These are phyloP conservation scores for Panellus pusillus DNA, from an alignment of 768 basidiomycete genomes.

Conservation along the genomic window DNA sequence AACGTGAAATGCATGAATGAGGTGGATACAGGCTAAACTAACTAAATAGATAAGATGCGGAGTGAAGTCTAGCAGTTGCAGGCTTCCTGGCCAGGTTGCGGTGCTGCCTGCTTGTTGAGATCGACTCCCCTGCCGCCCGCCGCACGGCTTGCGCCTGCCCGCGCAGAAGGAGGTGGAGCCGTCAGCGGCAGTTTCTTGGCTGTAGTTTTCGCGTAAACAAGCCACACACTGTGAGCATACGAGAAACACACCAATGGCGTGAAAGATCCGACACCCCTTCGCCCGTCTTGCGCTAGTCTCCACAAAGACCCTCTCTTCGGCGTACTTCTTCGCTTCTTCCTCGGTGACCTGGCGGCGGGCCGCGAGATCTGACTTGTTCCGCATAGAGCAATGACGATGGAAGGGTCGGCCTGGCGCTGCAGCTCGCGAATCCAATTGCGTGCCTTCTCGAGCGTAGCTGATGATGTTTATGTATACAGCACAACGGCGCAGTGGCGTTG, in stretches of 20 bases:
- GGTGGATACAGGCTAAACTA: slow-evolving; percentile 34
- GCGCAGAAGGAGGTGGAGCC: slow-evolving; percentile 64
- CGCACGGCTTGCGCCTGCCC: slow-evolving; percentile 51
- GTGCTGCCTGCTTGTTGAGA: slow-evolving; percentile 65
- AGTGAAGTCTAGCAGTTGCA: slow-evolving; percentile 69
- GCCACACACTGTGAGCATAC: slow-evolving; percentile 1
- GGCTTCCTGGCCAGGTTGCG: slow-evolving; percentile 55
- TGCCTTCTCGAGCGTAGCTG: slow-evolving; percentile 91
- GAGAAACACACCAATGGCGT: slow-evolving; percentile 66
- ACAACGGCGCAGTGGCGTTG: slow-evolving; percentile 91
- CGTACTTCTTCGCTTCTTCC: slow-evolving; percentile 91
- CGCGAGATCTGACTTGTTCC: slow-evolving; percentile 90
- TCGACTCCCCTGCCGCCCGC: slow-evolving; percentile 68
- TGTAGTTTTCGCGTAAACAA: slow-evolving; percentile 28
- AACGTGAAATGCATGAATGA: slow-evolving; percentile 24
- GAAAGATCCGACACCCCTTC: slow-evolving; percentile 87
- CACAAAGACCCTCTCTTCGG: slow-evolving; percentile 93
- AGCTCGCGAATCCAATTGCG: slow-evolving; percentile 95
- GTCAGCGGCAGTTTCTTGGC: slow-evolving; percentile 89
- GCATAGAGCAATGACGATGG: slow-evolving; percentile 93
- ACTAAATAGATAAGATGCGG: slow-evolving; percentile 29
- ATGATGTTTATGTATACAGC: slow-evolving; percentile 92
- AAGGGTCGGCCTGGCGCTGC: slow-evolving; percentile 96
- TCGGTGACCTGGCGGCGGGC: slow-evolving; percentile 82
- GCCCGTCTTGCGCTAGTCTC: slow-evolving; percentile 87